Evolutionary conservation across 2,329 filamentous ascomycete genomes (phyloP), one percentile per base, ranked within the genome.

Genomic region (Cryphonectria carpinicola): DNA sequence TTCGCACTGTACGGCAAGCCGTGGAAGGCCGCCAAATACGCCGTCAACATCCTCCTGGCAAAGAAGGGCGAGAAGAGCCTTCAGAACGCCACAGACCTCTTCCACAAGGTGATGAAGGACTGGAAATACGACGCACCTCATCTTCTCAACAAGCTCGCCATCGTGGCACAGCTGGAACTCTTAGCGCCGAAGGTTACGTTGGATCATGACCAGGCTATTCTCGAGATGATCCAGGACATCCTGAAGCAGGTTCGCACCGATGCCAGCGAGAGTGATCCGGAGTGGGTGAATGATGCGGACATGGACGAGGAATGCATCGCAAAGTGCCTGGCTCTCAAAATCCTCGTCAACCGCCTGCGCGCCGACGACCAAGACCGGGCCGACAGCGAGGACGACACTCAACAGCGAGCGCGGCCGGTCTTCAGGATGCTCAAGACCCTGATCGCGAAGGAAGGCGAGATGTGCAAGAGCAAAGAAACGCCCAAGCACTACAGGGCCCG

Each of bases 21-120:
- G 2, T 88, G 93, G 14, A 91, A 91, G 78, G 93, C 93, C 11
- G 93, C 95, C 32, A 99, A 99, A 81, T 94, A 98, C 82, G 96
- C 96, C 0, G 90, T 98, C 65, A 95, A 93, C 39, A 94, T 99
- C 74, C 86, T 99, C 68, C 89, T 97, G 81, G 90, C 93, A 49
- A 91, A 90, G 75, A 84, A 85, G 62, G 86, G 89, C 32, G 89
- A 89, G 75, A 96, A 93, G 79, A 92, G 86, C 74, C 82, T 95
- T 77, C 92, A 97, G 83, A 93, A 94, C 71, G 93, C 94, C 10
- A 94, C 92, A 67, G 94, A 97, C 75, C 86, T 99, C 14, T 81
- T 98, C 10, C 88, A 91, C 69, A 92, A 91, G 78, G 91, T 91
- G 71, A 88, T 93, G 74, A 90, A 93, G 74, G 87, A 89, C 66